Percentiles rank a stretch among this genome's conserved stretches.
These are phyloP conservation scores for Talaromyces sp. DNA, from an alignment of 2,329 filamentous ascomycete genomes.

Conservation along the genomic window DNA sequence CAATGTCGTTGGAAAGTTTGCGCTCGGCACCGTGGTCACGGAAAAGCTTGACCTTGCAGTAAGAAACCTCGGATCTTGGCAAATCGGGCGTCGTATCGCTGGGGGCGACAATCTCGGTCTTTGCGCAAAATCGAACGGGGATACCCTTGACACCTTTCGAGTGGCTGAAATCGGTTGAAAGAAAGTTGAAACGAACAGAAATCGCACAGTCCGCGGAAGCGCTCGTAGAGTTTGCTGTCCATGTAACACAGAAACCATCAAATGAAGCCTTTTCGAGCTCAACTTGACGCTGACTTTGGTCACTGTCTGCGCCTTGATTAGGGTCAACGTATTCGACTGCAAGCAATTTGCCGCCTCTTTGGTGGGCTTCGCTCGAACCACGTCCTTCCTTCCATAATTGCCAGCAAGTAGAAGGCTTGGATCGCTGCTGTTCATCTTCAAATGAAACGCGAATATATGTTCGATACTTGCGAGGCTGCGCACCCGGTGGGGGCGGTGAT, in stretches of 20 bases:
- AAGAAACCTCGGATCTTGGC: slow-evolving; percentile 68
- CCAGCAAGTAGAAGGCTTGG: slow-evolving; percentile 79
- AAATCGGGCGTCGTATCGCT: slow-evolving; percentile 9
- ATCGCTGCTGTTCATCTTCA: slow-evolving; percentile 89
- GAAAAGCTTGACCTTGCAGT: slow-evolving; percentile 96
- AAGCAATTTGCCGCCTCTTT: slow-evolving; percentile 85
- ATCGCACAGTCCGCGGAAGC: slow-evolving; percentile 74
- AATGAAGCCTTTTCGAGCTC: slow-evolving; percentile 77
- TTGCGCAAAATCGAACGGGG: slow-evolving; percentile 85
- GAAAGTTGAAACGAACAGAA: slow-evolving; percentile 93
- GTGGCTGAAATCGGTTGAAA: slow-evolving; percentile 97
- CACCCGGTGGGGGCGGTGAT: slow-evolving; percentile 56
- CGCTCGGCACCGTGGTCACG: slow-evolving; percentile 92
- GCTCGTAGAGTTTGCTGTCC: slow-evolving; percentile 67
- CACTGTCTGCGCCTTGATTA: slow-evolving; percentile 53
- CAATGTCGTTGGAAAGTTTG: slow-evolving; percentile 90
- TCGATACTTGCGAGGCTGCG: slow-evolving; percentile 68
- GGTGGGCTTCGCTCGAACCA: slow-evolving; percentile 92
- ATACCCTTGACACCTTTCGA: slow-evolving; percentile 99
- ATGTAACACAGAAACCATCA: slow-evolving; percentile 88
- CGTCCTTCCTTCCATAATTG: slow-evolving; percentile 94
- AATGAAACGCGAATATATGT: slow-evolving; percentile 95
- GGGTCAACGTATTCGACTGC: slow-evolving; percentile 89
- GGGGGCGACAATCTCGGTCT: slow-evolving; percentile 60
- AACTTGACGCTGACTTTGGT: slow-evolving; percentile 59